Evolutionary conservation across 768 basidiomycete genomes (phyloP).

Genomic region (Chiua virens): DNA sequence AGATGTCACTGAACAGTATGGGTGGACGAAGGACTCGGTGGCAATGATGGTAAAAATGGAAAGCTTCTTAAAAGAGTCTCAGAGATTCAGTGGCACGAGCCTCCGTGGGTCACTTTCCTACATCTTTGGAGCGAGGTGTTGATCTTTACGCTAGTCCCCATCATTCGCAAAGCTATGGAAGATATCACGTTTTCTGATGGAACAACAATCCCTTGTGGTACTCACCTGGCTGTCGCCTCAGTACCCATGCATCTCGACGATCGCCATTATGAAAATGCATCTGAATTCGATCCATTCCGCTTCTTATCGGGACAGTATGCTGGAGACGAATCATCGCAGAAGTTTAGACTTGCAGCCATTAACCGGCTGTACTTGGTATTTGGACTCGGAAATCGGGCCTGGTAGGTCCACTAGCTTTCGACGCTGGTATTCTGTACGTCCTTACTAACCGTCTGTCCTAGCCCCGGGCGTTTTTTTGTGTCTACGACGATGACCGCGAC

Average conservation of each 20-base stretch:
- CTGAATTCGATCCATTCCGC: slow-evolving; percentile 42
- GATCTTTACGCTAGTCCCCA: slow-evolving; percentile 25
- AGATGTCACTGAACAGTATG: slow-evolving; percentile 29
- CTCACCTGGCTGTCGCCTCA: slow-evolving; percentile 33
- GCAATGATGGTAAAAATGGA: slow-evolving; percentile 38
- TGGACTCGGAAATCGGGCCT: slow-evolving; percentile 35
- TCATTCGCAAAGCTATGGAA: slow-evolving; percentile 35
- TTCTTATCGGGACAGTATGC: slow-evolving; percentile 33
- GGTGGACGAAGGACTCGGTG: slow-evolving; percentile 35
- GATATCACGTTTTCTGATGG: slow-evolving; percentile 36
- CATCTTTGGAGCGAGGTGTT: not conserved
- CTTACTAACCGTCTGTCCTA: slow-evolving; percentile 11
- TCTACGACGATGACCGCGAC: slow-evolving; percentile 40
- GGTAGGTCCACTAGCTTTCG: slow-evolving; percentile 25
- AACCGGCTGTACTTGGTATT: slow-evolving; percentile 36
- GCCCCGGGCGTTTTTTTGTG: slow-evolving; percentile 45
- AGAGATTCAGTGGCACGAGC: slow-evolving; percentile 35
- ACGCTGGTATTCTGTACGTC: not conserved
- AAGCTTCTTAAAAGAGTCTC: slow-evolving; percentile 45
- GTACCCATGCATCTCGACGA: slow-evolving; percentile 39
- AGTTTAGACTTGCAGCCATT: slow-evolving; percentile 30
- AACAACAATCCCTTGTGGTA: slow-evolving; percentile 39
- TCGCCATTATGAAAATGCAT: slow-evolving; percentile 43
- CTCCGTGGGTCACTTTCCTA: slow-evolving; percentile 25
- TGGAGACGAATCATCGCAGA: slow-evolving; percentile 22